Conservation (phyloP, 495 filamentous ascomycete species). For the Lindgomyces ingoldianus region DNA sequence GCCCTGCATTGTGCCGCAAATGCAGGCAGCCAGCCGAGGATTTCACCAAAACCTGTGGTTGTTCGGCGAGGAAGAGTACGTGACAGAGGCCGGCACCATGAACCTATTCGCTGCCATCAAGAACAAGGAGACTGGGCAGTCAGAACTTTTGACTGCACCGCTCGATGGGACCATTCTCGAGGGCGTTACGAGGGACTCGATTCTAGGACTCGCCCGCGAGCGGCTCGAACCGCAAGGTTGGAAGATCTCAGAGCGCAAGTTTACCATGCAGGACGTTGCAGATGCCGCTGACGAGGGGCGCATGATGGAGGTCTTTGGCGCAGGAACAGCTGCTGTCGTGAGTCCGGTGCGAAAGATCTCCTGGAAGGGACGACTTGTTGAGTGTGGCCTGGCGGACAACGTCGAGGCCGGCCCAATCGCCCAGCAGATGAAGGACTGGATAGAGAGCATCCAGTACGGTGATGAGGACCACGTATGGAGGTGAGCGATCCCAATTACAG, state of each 20-base stretch:
- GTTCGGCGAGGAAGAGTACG: constrained; percentile 88
- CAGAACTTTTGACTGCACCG: constrained; percentile 87
- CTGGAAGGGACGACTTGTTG: constrained; percentile 75
- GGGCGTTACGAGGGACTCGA: constrained; percentile 87
- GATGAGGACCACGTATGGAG: constrained; percentile 71
- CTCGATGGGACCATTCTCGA: constrained; percentile 97
- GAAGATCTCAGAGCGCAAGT: constrained; percentile 83
- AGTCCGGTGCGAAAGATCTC: constrained; percentile 81
- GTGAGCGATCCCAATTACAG: constrained; percentile 24
- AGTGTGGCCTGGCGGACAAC: constrained; percentile 71
- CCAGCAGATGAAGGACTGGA: constrained; percentile 88
- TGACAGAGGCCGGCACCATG: constrained; percentile 98
- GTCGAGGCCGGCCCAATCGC: constrained; percentile 88
- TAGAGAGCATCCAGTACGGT: constrained; percentile 91
- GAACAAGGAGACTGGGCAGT: constrained; percentile 80
- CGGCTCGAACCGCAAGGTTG: constrained; percentile 81
- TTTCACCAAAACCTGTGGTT: constrained; percentile 99
- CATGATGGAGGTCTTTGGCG: constrained; percentile 87
- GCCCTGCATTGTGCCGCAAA: constrained; percentile 90
- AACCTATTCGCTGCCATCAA: constrained; percentile 86
- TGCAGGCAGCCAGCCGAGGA: constrained; percentile 81
- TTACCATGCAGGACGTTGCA: constrained; percentile 79
- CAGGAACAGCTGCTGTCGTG: constrained; percentile 85
- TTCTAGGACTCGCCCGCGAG: constrained; percentile 81
- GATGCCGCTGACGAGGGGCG: constrained; percentile 81